Percentiles rank a stretch among this genome's conserved stretches.
phyloP scores from a whole-genome alignment of 2,329 filamentous ascomycete genomes.

The Pseudofabraea citricarpa region DNA sequence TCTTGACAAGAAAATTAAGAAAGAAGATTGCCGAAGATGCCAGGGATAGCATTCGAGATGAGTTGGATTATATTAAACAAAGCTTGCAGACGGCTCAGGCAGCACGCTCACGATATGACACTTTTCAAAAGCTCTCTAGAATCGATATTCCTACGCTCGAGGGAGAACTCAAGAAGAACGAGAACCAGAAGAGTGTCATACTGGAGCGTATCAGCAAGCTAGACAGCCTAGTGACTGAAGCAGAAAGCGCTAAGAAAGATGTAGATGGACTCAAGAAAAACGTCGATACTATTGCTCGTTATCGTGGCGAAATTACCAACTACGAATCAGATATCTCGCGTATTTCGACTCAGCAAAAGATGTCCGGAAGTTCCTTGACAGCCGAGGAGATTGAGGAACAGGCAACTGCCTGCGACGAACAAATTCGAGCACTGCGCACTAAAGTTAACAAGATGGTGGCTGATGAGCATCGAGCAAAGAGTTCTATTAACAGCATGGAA shows the following conservation, averaged over 20 bases:
- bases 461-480: constrained; percentile 68
- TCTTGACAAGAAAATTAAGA: constrained; percentile 62
- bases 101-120: constrained; percentile 66
- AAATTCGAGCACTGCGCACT: constrained; percentile 59
- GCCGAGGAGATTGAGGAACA: constrained; percentile 82
- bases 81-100: constrained; percentile 56
- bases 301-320: constrained; percentile 65
- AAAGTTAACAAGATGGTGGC: constrained; percentile 59
- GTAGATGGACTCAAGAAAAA: constrained; percentile 73
- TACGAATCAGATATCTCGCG: constrained; percentile 70
- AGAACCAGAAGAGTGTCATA: constrained; percentile 56
- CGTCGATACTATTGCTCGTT: constrained; percentile 69
- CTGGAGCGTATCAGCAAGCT: constrained; percentile 60
- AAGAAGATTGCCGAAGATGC: constrained; percentile 57
- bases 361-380: constrained; percentile 59
- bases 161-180: constrained; percentile 55
- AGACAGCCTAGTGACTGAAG: constrained; percentile 61
- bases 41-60: constrained; percentile 56
- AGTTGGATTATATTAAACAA: constrained; percentile 46
- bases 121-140: constrained; percentile 61
- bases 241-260: constrained; percentile 63
- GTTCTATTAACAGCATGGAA: constrained; percentile 66
- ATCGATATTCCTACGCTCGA: constrained; percentile 67
- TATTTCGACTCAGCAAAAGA: constrained; percentile 70
- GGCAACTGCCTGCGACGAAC: constrained; percentile 61